Evolutionary conservation across 2,329 filamentous ascomycete species (phyloP).

Genomic region (Thermoascus crustaceus): DNA sequence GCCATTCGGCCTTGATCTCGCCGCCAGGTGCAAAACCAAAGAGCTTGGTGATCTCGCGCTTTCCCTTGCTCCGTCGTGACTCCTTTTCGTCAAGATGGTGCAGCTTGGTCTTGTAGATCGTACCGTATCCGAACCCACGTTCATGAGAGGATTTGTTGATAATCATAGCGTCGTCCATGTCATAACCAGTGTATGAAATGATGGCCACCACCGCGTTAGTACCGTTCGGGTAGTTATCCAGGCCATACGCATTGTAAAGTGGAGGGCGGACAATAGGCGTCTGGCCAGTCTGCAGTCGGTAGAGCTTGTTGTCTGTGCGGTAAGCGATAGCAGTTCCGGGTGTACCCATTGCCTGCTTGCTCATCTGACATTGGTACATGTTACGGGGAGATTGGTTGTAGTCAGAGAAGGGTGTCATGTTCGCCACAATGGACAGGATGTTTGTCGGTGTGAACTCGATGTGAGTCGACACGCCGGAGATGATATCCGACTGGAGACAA

Average conservation of each 20-base stretch:
- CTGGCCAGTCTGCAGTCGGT: constrained; percentile 89
- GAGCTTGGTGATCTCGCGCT: constrained; percentile 65
- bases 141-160: constrained; percentile 96
- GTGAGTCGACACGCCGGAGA: constrained; percentile 83
- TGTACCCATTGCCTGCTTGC: constrained; percentile 98
- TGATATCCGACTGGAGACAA: constrained; percentile 76
- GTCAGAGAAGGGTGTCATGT: constrained; percentile 98
- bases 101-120: constrained; percentile 96
- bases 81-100: constrained; percentile 74
- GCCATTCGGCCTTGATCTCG: constrained; percentile 61
- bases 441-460: constrained; percentile 93
- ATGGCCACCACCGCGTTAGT: constrained; percentile 94
- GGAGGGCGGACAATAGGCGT: constrained; percentile 88
- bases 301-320: constrained; percentile 95
- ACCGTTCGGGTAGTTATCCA: constrained; percentile 97
- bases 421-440: constrained; percentile 93
- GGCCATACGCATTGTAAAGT: constrained; percentile 88
- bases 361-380: constrained; percentile 99
- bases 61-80: constrained; percentile 55
- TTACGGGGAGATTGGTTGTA: constrained; percentile 98
- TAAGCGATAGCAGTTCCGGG: constrained; percentile 76
- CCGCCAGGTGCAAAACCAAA: constrained; percentile 84
- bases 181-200: constrained; percentile 97
- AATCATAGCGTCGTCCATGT: constrained; percentile 99
- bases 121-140: constrained; percentile 88